A percentile compares a stretch with the other conserved stretches of the same genome.
These are phyloP conservation scores for Pseudocercospora vitis DNA, from an alignment of 2,329 filamentous ascomycete genomes.

Conservation along the genomic window DNA sequence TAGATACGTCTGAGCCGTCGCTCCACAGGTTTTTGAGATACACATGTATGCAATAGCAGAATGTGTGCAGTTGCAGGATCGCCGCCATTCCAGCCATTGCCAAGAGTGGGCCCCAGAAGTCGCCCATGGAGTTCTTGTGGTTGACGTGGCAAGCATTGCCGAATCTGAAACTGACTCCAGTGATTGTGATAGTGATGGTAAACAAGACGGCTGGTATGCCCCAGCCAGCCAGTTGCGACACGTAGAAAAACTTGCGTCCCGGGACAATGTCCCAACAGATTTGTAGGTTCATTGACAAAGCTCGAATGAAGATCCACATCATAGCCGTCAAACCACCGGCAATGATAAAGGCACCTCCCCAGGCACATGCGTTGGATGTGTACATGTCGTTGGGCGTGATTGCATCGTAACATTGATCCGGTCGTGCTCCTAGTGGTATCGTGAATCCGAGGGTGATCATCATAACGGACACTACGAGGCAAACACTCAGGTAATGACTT, in stretches of 20 bases:
- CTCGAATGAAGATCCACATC: slow-evolving; percentile 88
- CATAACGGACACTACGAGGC: slow-evolving; percentile 71
- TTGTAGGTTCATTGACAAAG: slow-evolving; percentile 84
- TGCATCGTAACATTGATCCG: slow-evolving; percentile 78
- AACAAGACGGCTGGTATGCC: slow-evolving; percentile 76
- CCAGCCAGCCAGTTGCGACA: slow-evolving; percentile 78
- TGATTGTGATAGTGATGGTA: slow-evolving; percentile 73
- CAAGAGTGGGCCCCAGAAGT: slow-evolving; percentile 87
- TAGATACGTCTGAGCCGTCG: slow-evolving; percentile 65
- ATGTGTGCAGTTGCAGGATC: slow-evolving; percentile 80
- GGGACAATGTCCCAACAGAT: slow-evolving; percentile 97
- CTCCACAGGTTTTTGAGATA: slow-evolving; percentile 78
- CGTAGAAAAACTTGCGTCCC: slow-evolving; percentile 85
- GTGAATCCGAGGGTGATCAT: slow-evolving; percentile 92
- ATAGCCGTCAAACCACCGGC: slow-evolving; percentile 81
- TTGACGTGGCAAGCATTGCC: slow-evolving; percentile 93
- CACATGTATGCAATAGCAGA: slow-evolving; percentile 86
- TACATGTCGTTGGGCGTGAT: slow-evolving; percentile 96
- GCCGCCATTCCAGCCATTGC: slow-evolving; percentile 74
- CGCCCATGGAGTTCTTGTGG: slow-evolving; percentile 75
- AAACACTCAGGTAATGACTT: slow-evolving; percentile 90
- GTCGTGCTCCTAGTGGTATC: slow-evolving; percentile 75
- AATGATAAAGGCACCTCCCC: slow-evolving; percentile 82
- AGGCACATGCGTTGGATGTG: slow-evolving; percentile 76
- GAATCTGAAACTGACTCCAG: slow-evolving; percentile 92